Conservation (phyloP, 768 basidiomycete genomes). For the Hemileccinum rubropunctum region DNA sequence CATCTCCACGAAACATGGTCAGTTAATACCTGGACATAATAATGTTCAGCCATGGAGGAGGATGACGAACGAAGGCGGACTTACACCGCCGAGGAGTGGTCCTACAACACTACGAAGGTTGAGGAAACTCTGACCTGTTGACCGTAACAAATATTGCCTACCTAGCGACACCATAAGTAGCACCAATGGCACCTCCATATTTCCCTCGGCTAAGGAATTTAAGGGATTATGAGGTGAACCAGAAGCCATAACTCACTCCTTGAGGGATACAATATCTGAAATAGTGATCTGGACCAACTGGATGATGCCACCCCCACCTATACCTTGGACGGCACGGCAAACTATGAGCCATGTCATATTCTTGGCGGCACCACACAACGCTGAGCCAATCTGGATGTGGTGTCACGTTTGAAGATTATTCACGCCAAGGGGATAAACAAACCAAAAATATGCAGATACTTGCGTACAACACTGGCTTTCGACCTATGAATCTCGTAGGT, state of each 20-base stretch:
- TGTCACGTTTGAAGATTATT: not conserved
- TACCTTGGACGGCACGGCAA: slow-evolving; percentile 41
- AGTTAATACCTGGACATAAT: slow-evolving; percentile 26
- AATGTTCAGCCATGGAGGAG: not conserved
- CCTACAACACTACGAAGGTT: slow-evolving; percentile 35
- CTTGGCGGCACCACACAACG: slow-evolving; percentile 43
- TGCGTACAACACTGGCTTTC: slow-evolving; percentile 37
- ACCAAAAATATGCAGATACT: slow-evolving; percentile 38
- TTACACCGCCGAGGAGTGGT: slow-evolving; percentile 40
- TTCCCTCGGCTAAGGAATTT: slow-evolving; percentile 34
- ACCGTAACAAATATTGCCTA: slow-evolving; percentile 6
- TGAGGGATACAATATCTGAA: slow-evolving; percentile 38
- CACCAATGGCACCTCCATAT: slow-evolving; percentile 37
- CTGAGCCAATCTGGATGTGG: slow-evolving; percentile 33
- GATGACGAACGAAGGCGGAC: not conserved
- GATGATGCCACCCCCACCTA: slow-evolving; percentile 40
- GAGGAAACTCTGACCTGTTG: not conserved
- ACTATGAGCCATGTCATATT: slow-evolving; percentile 42
- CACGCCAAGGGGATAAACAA: slow-evolving; percentile 4
- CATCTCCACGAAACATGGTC: slow-evolving; percentile 41
- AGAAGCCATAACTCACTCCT: slow-evolving; percentile 24
- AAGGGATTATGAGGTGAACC: not conserved
- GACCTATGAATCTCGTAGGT: slow-evolving; percentile 20
- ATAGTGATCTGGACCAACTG: slow-evolving; percentile 38
- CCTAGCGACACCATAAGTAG: slow-evolving; percentile 41